phyloP scores from a whole-genome alignment of 768 basidiomycete species.

The Pisolithus orientalis region DNA sequence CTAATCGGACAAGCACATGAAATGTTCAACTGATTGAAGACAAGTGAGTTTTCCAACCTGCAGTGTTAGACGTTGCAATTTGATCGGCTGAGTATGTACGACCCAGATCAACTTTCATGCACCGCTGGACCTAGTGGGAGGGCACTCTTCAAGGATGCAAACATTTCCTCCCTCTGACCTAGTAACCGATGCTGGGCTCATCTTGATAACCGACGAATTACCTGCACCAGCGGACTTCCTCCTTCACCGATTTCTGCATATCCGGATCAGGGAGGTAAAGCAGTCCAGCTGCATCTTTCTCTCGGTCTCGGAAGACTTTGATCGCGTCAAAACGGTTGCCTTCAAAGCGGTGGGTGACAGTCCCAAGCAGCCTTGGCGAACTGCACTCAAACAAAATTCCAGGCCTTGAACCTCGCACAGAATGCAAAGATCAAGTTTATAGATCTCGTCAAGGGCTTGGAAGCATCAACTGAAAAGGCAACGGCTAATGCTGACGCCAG shows the following conservation, averaged over 20 bases:
- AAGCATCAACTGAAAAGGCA: conserved; percentile 5
- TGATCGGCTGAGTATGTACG: no score
- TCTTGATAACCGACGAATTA: conserved; percentile 68
- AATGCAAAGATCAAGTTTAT: conserved; percentile 45
- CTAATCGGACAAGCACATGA: no score
- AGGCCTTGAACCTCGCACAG: conserved; percentile 31
- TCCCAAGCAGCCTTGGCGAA: background rate
- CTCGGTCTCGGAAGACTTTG: conserved; percentile 49
- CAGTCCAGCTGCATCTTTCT: conserved; percentile 42
- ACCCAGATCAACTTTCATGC: no score
- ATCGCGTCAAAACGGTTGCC: conserved; percentile 58
- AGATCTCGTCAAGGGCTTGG: conserved; percentile 40
- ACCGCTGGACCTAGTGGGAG: background rate
- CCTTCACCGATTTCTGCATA: conserved; percentile 46
- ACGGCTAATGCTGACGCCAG: conserved; percentile 8
- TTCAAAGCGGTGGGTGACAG: conserved; percentile 51
- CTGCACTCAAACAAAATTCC: conserved; percentile 4
- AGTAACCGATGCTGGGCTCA: conserved; percentile 40
- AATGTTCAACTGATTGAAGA: no score
- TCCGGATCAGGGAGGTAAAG: conserved; percentile 44
- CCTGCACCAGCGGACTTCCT: conserved; percentile 69
- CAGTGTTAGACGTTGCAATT: no score
- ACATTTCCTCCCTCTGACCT: conserved; percentile 49
- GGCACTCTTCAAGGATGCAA: conserved; percentile 24
- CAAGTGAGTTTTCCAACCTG: no score